Evolutionary conservation across 345 rosid genomes (phyloP).

Genomic region (Erodium maritimum): DNA sequence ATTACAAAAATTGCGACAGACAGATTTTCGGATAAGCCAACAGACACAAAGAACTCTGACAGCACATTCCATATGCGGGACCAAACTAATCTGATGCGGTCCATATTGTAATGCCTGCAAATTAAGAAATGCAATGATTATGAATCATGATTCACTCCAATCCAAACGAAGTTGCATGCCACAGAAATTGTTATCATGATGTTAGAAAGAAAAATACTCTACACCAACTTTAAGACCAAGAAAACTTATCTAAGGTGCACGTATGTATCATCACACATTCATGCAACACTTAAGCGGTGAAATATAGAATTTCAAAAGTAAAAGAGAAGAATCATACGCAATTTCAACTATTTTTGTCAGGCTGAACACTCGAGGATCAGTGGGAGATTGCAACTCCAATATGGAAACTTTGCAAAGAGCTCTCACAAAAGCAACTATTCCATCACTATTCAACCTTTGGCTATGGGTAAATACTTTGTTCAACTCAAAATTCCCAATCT

Average conservation of each 20-base stretch:
- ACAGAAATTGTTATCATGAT: neutral
- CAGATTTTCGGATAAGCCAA: slow-evolving; percentile 90
- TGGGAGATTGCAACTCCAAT: slow-evolving; percentile 88
- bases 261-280: neutral
- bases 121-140: slow-evolving; percentile 2
- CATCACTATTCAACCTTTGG: slow-evolving; percentile 86
- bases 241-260: neutral
- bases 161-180: neutral
- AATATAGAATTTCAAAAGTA: neutral
- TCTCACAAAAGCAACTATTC: slow-evolving; percentile 86
- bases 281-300: neutral
- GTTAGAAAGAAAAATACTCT: neutral
- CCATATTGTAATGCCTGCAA: slow-evolving; percentile 95
- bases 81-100: slow-evolving; percentile 96
- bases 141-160: too few relatives aligned
- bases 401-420: slow-evolving; percentile 92
- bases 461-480: slow-evolving; percentile 92
- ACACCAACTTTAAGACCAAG: neutral
- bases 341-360: slow-evolving; percentile 92
- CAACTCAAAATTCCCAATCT: slow-evolving; percentile 85
- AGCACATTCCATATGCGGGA: slow-evolving; percentile 92
- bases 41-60: slow-evolving; percentile 87
- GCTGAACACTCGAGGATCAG: slow-evolving; percentile 97
- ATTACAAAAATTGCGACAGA: slow-evolving; percentile 94
- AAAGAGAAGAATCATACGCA: slow-evolving; percentile 46